A percentile compares a stretch with the other conserved stretches of the same genome.
These are phyloP conservation scores for Setaria italica DNA, from an alignment of 202 grass and related monocot species.

Conservation along the genomic window DNA sequence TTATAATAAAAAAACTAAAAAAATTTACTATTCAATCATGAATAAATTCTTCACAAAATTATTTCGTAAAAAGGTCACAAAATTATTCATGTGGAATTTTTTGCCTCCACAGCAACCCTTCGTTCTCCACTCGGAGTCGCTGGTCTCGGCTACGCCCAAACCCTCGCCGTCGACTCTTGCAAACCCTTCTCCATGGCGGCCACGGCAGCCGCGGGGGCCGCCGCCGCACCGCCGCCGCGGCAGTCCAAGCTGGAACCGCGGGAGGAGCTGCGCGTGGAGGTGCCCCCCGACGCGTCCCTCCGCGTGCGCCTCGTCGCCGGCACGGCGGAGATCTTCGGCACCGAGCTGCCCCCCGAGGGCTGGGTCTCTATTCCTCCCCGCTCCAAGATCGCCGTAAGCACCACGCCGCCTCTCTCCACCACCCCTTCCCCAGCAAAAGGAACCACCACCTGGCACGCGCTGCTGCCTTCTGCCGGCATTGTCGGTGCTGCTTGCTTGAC, in stretches of 20 bases:
- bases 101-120: too few relatives aligned
- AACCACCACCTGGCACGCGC: neutral
- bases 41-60: too few relatives aligned
- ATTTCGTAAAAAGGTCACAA: too few relatives aligned
- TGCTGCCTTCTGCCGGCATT: constrained; percentile 4
- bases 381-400: constrained; percentile 77
- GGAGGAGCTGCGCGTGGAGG: constrained; percentile 88
- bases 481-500: neutral
- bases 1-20: too few relatives aligned
- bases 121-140: neutral
- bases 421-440: neutral
- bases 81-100: too few relatives aligned
- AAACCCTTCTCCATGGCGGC: constrained; percentile 31
- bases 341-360: constrained; percentile 83
- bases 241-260: constrained; percentile 68
- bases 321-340: constrained; percentile 94
- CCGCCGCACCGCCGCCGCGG: constrained; percentile 47
- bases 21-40: too few relatives aligned
- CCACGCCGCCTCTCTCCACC: neutral
- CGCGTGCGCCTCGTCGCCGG: constrained; percentile 78
- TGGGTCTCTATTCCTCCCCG: constrained; percentile 82
- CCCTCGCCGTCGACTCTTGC: constrained; percentile 25
- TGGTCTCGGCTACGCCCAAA: neutral
- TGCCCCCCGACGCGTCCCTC: constrained; percentile 71
- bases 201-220: neutral